These are phyloP conservation scores for Zygoascus ofunaensis DNA, from an alignment of 805 yeast genomes.

Conservation along the genomic window DNA sequence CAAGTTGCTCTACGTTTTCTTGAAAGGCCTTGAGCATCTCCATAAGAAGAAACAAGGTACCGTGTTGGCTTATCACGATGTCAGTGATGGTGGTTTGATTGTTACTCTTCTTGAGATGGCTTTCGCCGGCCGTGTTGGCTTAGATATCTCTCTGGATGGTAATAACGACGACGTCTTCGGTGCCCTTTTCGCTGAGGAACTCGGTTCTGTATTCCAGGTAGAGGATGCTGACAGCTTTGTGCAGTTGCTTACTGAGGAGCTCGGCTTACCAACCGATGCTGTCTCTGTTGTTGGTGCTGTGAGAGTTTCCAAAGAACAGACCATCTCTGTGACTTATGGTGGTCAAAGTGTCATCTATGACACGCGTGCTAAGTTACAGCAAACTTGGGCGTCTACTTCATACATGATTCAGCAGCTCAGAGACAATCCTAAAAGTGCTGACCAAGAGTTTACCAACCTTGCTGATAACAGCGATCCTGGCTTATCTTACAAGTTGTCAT, in stretches of 20 bases:
- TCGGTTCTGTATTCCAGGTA: slow-evolving; percentile 94
- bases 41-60: slow-evolving; percentile 48
- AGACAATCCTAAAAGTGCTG: slow-evolving; percentile 87
- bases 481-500: slow-evolving; percentile 69
- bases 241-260: slow-evolving; percentile 38
- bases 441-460: slow-evolving; percentile 71
- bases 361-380: slow-evolving; percentile 65
- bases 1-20: slow-evolving; percentile 53
- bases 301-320: slow-evolving; percentile 41
- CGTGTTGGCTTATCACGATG: slow-evolving; percentile 86
- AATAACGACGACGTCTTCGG: slow-evolving; percentile 21
- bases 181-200: slow-evolving; percentile 68
- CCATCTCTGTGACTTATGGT: slow-evolving; percentile 40
- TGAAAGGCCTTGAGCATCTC: slow-evolving; percentile 58
- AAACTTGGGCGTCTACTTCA: slow-evolving; percentile 80
- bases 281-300: slow-evolving; percentile 58
- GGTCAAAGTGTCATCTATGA: slow-evolving; percentile 39
- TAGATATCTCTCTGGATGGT: slow-evolving; percentile 41
- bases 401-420: slow-evolving; percentile 83
- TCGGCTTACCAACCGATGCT: slow-evolving; percentile 48
- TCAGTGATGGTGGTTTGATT: slow-evolving; percentile 93
- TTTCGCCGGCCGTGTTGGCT: slow-evolving; percentile 86
- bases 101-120: slow-evolving; percentile 90
- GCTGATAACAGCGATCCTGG: slow-evolving; percentile 86
- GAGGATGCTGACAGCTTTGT: slow-evolving; percentile 47